Percentiles rank a stretch among this genome's conserved stretches.
Evolutionary conservation across 257 asterid genomes (phyloP).

Genomic region (Scutellaria baicalensis): DNA sequence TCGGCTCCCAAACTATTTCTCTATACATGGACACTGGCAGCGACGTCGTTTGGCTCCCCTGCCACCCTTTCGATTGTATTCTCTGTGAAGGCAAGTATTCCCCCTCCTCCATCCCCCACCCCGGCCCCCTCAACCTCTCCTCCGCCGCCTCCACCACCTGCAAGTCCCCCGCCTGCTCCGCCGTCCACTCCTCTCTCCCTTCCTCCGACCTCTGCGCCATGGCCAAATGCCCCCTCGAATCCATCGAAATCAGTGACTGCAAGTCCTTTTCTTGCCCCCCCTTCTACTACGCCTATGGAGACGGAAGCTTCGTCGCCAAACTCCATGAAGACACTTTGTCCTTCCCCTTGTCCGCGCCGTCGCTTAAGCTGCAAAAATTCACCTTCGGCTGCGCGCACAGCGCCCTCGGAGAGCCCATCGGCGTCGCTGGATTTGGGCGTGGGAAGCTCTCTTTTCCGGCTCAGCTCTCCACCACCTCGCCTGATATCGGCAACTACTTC

Average conservation of each 20-base stretch:
- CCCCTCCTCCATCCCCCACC: conserved; percentile 44
- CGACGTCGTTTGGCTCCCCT: conserved; percentile 95
- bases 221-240: conserved; percentile 71
- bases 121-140: conserved; percentile 64
- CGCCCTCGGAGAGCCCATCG: conserved; percentile 87
- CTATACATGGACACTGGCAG: conserved; percentile 97
- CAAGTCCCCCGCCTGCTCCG: conserved; percentile 70
- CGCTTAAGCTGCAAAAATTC: conserved; percentile 40
- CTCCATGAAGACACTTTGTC: conserved; percentile 50
- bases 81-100: conserved; percentile 81
- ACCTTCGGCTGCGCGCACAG: conserved; percentile 82
- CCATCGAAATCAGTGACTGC: conserved; percentile 65
- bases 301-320: conserved; percentile 71
- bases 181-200: conserved; percentile 52
- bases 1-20: conserved; percentile 63
- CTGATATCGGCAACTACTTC: conserved; percentile 72
- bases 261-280: conserved; percentile 48
- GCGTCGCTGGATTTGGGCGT: conserved; percentile 94
- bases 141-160: conserved; percentile 44
- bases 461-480: conserved; percentile 55
- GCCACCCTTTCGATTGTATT: conserved; percentile 79
- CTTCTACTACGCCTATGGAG: conserved; percentile 92
- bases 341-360: conserved; percentile 41
- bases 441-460: conserved; percentile 75
- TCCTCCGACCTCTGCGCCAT: conserved; percentile 83